phyloP scores from a whole-genome alignment of 768 basidiomycete species.

The Lactarius tabidus region DNA sequence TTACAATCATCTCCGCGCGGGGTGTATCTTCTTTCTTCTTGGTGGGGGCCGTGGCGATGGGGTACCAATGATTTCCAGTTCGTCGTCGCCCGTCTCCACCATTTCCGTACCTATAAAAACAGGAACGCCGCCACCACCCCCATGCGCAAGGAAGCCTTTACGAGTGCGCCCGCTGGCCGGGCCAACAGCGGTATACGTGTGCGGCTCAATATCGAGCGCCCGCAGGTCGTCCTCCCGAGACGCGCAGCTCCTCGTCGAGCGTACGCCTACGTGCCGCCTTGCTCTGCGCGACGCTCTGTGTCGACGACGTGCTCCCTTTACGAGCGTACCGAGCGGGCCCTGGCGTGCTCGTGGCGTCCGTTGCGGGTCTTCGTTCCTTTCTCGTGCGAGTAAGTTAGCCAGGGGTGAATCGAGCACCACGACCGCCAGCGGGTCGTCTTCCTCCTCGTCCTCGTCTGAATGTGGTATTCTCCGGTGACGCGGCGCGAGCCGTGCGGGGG shows the following conservation, averaged over 20 bases:
- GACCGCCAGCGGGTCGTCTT: conserved; percentile 20
- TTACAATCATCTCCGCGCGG: conserved; percentile 6
- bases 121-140: conserved; percentile 66
- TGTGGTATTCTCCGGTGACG: neutral
- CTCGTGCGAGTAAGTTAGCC: conserved; percentile 3
- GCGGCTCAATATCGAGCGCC: conserved; percentile 38
- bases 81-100: neutral
- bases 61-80: conserved; percentile 1
- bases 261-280: conserved; percentile 44
- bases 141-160: conserved; percentile 65
- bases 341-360: neutral
- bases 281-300: conserved; percentile 20
- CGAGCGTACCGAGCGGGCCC: neutral
- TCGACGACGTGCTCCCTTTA: conserved; percentile 1
- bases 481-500: conserved; percentile 44
- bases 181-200: conserved; percentile 46
- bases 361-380: neutral
- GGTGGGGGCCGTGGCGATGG: neutral
- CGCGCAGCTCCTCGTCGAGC: conserved; percentile 62
- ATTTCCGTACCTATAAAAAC: conserved; percentile 56
- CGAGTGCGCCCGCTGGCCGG: conserved; percentile 52
- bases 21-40: neutral
- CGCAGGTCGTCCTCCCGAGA: conserved; percentile 37
- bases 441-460: conserved; percentile 14
- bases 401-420: conserved; percentile 7